Base-by-base conservation (phyloP, 768 basidiomycete genomes). In the Mycena venus region DNA sequence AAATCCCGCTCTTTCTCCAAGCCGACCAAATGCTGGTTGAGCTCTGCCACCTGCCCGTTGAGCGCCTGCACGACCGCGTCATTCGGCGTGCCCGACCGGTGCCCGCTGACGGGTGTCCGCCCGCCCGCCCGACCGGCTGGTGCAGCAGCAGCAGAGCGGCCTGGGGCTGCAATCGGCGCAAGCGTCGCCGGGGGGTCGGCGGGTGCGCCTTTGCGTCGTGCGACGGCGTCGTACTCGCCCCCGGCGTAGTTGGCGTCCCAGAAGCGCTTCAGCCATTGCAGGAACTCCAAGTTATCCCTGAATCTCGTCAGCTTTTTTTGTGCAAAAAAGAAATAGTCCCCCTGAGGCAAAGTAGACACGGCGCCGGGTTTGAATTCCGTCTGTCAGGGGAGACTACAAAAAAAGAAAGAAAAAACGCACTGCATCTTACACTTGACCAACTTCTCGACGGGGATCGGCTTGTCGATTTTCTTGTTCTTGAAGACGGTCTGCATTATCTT, bases 401-500 rank as follows among this genome's bases (percentile, higher is more conserved):
- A 25, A 31, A 70, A 59, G 62, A 32, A 29, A 44, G 31, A 19
- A 38, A 25, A 14, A 44, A 92, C 95, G 82, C 86, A 95, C 94
- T 99, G 98, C 97, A 99, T 99, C 87, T 99, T 99, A 88, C 98
- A 99, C 85, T 97, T 97, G 59, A 95, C 91, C 42, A 99, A 91
- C 79, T 89, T 93, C 78, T 99, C 98, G n/a, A 99, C 94, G 9
- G 90, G 95, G 82, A 99, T 97, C 31, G 97, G 97, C 96, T 97
- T 99, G 84, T 99, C 97, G 75, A 99, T 94, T 85, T 96, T 95
- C 84, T 99, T 94, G 17, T 88, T 82, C 82, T 96, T 96, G 93
- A 99, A 99, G 47, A 90, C 82, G 79, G 93, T 96, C 83, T 99
- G 98, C 84, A 99, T 86, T 81, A 99, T 90, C 84, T 99, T 99